A percentile compares a stretch with the other conserved stretches of the same genome.
These are phyloP conservation scores for Aspergillus tanneri DNA, from an alignment of 2,329 filamentous ascomycete species.

Conservation along the genomic window DNA sequence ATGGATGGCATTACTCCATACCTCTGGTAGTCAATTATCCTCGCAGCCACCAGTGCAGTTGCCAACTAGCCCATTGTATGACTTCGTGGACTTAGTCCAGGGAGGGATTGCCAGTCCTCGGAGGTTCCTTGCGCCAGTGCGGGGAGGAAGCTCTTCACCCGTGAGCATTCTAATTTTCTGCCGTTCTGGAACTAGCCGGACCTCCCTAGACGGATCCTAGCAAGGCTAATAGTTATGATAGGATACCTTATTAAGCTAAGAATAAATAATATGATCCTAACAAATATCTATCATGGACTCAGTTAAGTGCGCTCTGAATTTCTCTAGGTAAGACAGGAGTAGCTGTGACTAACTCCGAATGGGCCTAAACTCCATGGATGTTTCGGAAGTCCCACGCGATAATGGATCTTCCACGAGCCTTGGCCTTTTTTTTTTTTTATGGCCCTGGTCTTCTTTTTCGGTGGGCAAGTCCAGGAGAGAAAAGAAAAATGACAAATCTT, in stretches of 20 bases:
- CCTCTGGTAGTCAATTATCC: too few relatives aligned
- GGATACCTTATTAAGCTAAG: too few relatives aligned
- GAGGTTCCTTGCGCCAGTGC: slow-evolving; percentile 16
- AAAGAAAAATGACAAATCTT: too few relatives aligned
- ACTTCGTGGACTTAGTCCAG: too few relatives aligned
- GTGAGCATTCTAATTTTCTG: neutral
- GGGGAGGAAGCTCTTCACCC: slow-evolving; percentile 1
- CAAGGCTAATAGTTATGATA: too few relatives aligned
- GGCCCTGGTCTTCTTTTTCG: neutral
- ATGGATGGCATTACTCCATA: neutral
- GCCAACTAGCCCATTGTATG: too few relatives aligned
- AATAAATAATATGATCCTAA: neutral
- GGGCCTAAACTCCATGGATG: slow-evolving; percentile 4
- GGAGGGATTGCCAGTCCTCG: too few relatives aligned
- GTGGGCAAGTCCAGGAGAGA: too few relatives aligned
- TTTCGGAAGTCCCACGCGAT: slow-evolving; percentile 15
- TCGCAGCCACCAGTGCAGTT: too few relatives aligned
- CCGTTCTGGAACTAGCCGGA: neutral
- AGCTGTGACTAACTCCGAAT: neutral
- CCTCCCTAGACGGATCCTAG: neutral
- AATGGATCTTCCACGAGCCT: slow-evolving; percentile 16
- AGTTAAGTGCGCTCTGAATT: too few relatives aligned
- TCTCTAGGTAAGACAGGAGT: too few relatives aligned
- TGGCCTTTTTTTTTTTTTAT: neutral
- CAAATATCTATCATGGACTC: too few relatives aligned